phyloP scores from a whole-genome alignment of 2,329 filamentous ascomycete genomes.

The Samsoniella hepiali region DNA sequence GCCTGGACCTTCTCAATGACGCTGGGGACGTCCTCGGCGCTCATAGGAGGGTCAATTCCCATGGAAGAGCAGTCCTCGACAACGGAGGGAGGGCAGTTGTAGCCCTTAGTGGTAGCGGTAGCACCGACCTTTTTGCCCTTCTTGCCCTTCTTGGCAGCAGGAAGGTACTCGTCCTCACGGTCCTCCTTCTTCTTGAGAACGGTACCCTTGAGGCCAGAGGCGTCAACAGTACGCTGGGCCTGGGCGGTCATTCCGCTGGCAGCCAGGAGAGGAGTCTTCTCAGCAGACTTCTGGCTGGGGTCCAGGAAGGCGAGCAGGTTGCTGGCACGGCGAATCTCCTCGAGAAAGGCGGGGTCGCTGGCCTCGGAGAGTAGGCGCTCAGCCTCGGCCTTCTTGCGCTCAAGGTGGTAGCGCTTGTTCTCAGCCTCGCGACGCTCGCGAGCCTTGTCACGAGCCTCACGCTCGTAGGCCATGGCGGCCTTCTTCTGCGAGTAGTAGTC shows the following conservation, averaged over 20 bases:
- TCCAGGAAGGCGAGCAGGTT: constrained; percentile 89
- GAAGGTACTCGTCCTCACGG: constrained; percentile 81
- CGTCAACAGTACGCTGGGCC: constrained; percentile 79
- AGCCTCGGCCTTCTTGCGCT: constrained; percentile 72
- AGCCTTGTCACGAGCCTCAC: constrained; percentile 71
- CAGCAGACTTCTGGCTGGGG: constrained; percentile 59
- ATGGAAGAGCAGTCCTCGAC: constrained; percentile 87
- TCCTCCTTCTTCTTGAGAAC: constrained; percentile 82
- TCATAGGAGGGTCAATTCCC: constrained; percentile 84
- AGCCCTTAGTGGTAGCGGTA: constrained; percentile 51
- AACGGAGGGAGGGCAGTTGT: constrained; percentile 85
- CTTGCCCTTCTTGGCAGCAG: constrained; percentile 82
- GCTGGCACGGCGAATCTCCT: constrained; percentile 84
- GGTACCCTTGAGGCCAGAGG: constrained; percentile 79
- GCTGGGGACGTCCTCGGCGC: constrained; percentile 73
- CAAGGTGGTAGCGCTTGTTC: constrained; percentile 67
- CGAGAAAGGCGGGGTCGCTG: constrained; percentile 81
- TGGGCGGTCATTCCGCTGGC: constrained; percentile 74
- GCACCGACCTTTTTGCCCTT: constrained; percentile 66
- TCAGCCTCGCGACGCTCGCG: constrained; percentile 79
- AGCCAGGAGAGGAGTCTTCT: constrained; percentile 62
- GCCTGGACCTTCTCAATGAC: constrained; percentile 86
- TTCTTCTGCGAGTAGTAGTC: constrained; percentile 78
- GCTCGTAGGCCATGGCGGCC: constrained; percentile 80
- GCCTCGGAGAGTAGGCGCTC: constrained; percentile 76